Percentiles rank a stretch among this genome's conserved stretches.
phyloP scores from a whole-genome alignment of 1,139 yeast genomes.

The Yamadazyma membranifaciens region DNA sequence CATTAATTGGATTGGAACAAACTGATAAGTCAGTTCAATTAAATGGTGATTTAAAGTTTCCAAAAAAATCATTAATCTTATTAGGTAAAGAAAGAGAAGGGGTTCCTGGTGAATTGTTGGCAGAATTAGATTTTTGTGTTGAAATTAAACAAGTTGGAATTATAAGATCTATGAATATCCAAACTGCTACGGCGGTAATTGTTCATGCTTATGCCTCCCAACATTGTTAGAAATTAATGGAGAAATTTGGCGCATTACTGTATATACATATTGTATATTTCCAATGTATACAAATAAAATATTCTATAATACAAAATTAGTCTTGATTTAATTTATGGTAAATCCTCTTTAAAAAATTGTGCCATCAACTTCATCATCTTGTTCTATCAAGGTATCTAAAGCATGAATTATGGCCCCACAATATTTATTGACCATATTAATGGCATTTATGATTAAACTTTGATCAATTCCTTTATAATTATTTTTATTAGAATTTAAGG shows the following conservation, averaged over 20 bases:
- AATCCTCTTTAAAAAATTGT: conserved; percentile 20
- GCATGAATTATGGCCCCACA: conserved; percentile 38
- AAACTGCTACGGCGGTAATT: conserved; percentile 92
- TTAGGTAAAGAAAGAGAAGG: conserved; percentile 91
- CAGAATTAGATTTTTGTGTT: conserved; percentile 81
- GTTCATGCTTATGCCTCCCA: conserved; percentile 89
- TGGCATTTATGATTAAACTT: conserved; percentile 24
- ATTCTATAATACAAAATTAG: background rate
- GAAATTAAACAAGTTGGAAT: conserved; percentile 93
- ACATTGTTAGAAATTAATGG: conserved; percentile 41
- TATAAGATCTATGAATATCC: conserved; percentile 91
- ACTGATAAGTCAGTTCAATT: conserved; percentile 82
- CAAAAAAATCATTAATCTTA: conserved; percentile 71
- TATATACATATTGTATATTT: conserved; percentile 2
- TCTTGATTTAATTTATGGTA: too few species aligned
- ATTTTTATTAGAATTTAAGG: conserved; percentile 38
- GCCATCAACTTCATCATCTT: conserved; percentile 34
- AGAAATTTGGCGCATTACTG: too few species aligned
- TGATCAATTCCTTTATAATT: conserved; percentile 41
- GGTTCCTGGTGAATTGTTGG: conserved; percentile 79
- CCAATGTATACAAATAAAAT: too few species aligned
- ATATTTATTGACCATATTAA: conserved; percentile 33
- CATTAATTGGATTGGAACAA: conserved; percentile 87
- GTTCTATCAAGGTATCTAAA: conserved; percentile 38
- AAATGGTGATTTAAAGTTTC: conserved; percentile 64